Conservation (phyloP, 306 rosid species). For the Trichosanthes truncata region DNA sequence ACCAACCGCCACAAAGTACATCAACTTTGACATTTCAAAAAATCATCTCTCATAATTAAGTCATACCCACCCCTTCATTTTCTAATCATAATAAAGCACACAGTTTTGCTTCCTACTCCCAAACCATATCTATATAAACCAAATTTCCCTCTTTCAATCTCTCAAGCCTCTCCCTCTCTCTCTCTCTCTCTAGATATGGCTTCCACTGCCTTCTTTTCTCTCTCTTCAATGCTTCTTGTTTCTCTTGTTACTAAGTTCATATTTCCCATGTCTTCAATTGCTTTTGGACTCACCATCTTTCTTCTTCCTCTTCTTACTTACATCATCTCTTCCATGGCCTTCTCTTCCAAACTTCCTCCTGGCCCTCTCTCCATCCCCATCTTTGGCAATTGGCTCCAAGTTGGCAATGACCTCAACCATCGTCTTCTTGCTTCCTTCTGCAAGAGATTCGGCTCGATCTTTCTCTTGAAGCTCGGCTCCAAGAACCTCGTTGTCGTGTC, state of each 20-base stretch:
- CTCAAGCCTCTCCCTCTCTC: background rate
- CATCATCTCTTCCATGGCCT: slow-evolving; percentile 10
- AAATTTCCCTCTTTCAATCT: background rate
- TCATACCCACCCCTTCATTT: too few relatives aligned
- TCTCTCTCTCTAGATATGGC: background rate
- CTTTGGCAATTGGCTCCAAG: slow-evolving; percentile 79
- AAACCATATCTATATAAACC: background rate
- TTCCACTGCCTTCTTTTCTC: background rate
- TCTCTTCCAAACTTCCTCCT: slow-evolving; percentile 39
- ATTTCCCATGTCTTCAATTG: background rate
- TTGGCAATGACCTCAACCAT: slow-evolving; percentile 74
- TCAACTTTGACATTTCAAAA: background rate
- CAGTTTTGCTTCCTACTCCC: background rate
- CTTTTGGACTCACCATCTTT: background rate
- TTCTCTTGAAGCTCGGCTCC: slow-evolving; percentile 64
- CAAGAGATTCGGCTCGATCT: slow-evolving; percentile 41
- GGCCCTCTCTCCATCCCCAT: slow-evolving; percentile 60
- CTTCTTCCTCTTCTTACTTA: slow-evolving; percentile 8
- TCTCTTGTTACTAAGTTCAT: slow-evolving; percentile 12
- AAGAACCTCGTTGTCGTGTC: slow-evolving; percentile 58
- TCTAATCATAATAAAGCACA: too few relatives aligned
- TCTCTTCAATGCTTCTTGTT: background rate
- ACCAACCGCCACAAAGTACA: too few relatives aligned
- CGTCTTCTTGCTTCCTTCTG: slow-evolving; percentile 54
- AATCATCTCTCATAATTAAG: too few relatives aligned